phyloP scores from a whole-genome alignment of 805 yeast species.

The Cyberlindnera mississippiensis region DNA sequence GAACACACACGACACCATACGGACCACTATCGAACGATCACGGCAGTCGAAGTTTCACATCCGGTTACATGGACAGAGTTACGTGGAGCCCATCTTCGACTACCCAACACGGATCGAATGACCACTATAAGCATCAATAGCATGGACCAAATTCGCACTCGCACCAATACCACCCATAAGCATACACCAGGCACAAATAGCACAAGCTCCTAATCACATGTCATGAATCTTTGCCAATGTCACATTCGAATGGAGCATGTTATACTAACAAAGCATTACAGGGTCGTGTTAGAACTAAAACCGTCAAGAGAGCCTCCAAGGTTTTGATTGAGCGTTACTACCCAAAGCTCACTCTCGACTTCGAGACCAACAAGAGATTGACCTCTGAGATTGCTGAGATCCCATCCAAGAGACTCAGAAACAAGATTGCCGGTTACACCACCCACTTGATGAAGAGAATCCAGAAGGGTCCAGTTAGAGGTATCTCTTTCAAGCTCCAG shows the following conservation, averaged over 20 bases:
- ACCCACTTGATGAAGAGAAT: slow-evolving; percentile 99
- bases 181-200: too few species aligned
- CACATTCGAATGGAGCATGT: background rate
- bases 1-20: too few species aligned
- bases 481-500: slow-evolving; percentile 99
- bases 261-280: slow-evolving; percentile 31
- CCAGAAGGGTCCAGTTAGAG: slow-evolving; percentile 99
- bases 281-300: slow-evolving; percentile 99
- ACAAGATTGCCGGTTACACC: slow-evolving; percentile 99
- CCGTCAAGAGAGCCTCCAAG: slow-evolving; percentile 99
- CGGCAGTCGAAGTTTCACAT: too few species aligned
- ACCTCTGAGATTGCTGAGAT: slow-evolving; percentile 97
- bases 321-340: slow-evolving; percentile 98
- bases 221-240: too few species aligned
- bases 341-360: slow-evolving; percentile 99
- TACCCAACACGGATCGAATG: too few species aligned
- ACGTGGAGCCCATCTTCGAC: too few species aligned
- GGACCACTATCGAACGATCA: too few species aligned
- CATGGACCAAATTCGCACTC: too few species aligned
- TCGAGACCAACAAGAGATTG: slow-evolving; percentile 99
- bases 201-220: too few species aligned
- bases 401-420: slow-evolving; percentile 99
- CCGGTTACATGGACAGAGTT: too few species aligned
- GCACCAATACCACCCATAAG: too few species aligned
- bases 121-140: too few species aligned